Conservation (phyloP, 78 protist genomes). For the Dictyostelium purpureum region DNA sequence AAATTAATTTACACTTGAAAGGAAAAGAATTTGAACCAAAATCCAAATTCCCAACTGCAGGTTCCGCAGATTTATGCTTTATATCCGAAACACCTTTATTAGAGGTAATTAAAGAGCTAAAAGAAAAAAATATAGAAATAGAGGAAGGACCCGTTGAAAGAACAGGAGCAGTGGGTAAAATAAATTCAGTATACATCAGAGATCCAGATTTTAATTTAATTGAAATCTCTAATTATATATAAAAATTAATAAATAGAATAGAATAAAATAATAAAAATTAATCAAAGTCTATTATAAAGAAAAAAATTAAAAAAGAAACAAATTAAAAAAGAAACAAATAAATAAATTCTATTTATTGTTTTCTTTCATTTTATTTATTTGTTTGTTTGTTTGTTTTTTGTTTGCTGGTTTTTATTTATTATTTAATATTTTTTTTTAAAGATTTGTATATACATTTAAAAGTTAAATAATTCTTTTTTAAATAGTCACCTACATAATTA, state of each 20-base stretch:
- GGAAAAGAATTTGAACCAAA: constrained; percentile 22
- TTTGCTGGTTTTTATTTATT: neutral
- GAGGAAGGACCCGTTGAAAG: constrained; percentile 52
- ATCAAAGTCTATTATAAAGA: neutral
- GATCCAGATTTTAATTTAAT: constrained; percentile 56
- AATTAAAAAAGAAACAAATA: neutral
- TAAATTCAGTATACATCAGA: constrained; percentile 20
- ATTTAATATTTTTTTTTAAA: neutral
- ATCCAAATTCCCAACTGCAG: neutral
- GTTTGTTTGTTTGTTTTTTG: no score
- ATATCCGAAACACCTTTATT: neutral
- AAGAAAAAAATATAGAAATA: neutral
- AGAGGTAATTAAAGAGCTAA: neutral
- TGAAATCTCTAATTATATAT: constrained; percentile 35
- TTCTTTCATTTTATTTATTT: neutral
- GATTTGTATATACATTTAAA: neutral
- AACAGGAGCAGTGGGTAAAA: constrained; percentile 37
- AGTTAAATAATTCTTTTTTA: neutral
- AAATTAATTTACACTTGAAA: constrained; percentile 34
- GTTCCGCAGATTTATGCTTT: constrained; percentile 44
- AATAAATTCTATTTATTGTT: no score
- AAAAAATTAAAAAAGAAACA: neutral
- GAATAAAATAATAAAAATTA: neutral
- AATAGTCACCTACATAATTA: neutral
- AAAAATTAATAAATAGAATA: neutral